Evolutionary conservation across 2,329 filamentous ascomycete genomes (phyloP).

Genomic region (Metarhizium robertsii): DNA sequence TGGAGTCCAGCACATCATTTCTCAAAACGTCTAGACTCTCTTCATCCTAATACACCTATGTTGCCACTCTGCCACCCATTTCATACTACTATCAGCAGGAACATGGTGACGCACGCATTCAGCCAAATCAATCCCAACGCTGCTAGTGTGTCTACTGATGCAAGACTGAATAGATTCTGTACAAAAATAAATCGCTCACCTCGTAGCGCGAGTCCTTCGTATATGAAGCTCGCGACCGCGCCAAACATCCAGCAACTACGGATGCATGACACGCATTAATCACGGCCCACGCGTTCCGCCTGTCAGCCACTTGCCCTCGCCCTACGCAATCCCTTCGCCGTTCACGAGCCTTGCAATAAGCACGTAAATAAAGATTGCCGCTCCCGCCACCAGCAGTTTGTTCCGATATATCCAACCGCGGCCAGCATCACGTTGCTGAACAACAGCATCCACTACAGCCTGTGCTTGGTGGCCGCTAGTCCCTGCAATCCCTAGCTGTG

Average conservation of each 20-base stretch:
- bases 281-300: not conserved
- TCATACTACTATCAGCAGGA: not conserved
- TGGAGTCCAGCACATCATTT: no score
- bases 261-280: not conserved
- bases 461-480: constrained; percentile 55
- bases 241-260: not conserved
- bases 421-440: constrained; percentile 67
- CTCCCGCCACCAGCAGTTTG: constrained; percentile 64
- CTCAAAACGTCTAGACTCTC: no score
- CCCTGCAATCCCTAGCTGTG: constrained; percentile 47
- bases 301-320: not conserved
- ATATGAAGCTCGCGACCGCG: not conserved
- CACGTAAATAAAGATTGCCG: constrained; percentile 71
- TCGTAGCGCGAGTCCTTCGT: not conserved
- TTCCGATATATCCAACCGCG: constrained; percentile 75
- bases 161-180: not conserved
- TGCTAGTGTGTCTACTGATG: not conserved
- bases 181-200: not conserved
- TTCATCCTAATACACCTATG: no score
- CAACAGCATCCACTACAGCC: constrained; percentile 68
- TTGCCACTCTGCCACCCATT: not conserved
- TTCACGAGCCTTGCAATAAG: constrained; percentile 67
- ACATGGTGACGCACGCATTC: not conserved
- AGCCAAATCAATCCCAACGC: not conserved
- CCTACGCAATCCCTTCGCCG: constrained; percentile 23